Evolutionary conservation across 768 basidiomycete species (phyloP), one percentile per base, ranked within the genome.

Genomic region (Boletus subcaerulescens): DNA sequence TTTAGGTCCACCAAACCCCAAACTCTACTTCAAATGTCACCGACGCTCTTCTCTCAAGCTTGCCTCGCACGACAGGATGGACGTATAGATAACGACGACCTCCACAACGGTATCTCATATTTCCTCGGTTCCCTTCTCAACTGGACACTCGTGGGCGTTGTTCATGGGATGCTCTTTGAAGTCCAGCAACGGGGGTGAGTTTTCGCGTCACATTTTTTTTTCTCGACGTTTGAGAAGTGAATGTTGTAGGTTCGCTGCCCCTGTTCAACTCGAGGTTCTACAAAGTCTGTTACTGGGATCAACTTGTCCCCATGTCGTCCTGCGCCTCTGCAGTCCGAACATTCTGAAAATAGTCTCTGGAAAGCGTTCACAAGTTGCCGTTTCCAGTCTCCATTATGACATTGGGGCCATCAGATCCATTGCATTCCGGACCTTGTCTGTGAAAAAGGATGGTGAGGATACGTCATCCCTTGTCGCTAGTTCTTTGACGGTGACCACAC

Each of bases 101-200:
- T 93, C 20, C 79, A 79, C 67, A 91, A 87, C 58, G 91, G 91
- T 2, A 77, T 91, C 35, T 84, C 86, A 6, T 92, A 89, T 67
- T 91, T 92, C 61, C 79, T 84, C 20, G 82, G 83, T 5, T 82
- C 85, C 0, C 72, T 92, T 18, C 75, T 93, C 39, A 85, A 81
- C 57, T 93, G 91, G 91, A 91, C 89, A 0, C 77, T 91, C 6
- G 84, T 86, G 3, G 87, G 88, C 3, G 83, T 91, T 12, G 76
- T 91, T 50, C 81, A 80, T 65, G 80, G 77, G 1, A 74, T 92
- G 52, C 67, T 84, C 26, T 76, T 72, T 54, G 87, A 91, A 48
- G 77, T 89, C 38, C 77, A 82, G 50, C 74, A 76, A 32, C 76
- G 71, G 56, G 74, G 74, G 89, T 89, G 60, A 61, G 77, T 63